Evolutionary conservation across 495 filamentous ascomycete species (phyloP), one percentile per base, ranked within the genome.

Genomic region (Aspergillus wentii): DNA sequence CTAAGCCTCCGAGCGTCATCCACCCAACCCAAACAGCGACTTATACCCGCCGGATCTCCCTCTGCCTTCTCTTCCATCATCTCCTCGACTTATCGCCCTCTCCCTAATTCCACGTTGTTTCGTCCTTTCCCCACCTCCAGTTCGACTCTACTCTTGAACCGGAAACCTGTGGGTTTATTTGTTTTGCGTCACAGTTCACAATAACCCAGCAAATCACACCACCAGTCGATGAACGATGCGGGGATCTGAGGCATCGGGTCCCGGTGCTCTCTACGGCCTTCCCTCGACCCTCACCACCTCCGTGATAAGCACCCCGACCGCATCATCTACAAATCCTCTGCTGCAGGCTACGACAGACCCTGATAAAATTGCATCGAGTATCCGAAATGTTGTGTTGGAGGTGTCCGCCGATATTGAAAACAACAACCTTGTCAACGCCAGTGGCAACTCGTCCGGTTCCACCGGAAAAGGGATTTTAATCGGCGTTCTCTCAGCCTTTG

Each of bases 401-500:
- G 44, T 64, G 29, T 59, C 61, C 11, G 49, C 52, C 11, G 50
- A 50, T 26, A 46, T 46, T 39, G 53, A 30, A 17, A 54, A 51
- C 40, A 46, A 43, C 33, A 35, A 37, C 39, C 35, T 52, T 17
- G 41, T 62, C 40, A 46, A 44, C 44, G 49, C 48, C 45, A 52
- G 59, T 65, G 62, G 56, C 62, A 55, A 64, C 36, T 59, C 64
- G 22, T 42, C 61, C 43, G 68, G 66, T 26, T 80, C 78, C 9
- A 79, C 76, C 43, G 78, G 79, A 36, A 76, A 86, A 58, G 92
- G 94, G 59, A 84, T 98, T 49, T 69, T 97, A 56, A 96, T 98
- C 56, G 92, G 90, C 42, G 80, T 98, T 51, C 69, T 96, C 31
- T 95, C 94, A n/a, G 92, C 91, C 14, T 94, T 98, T 64, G 92